Evolutionary conservation across 805 yeast species (phyloP).

Genomic region (Candida pini): DNA sequence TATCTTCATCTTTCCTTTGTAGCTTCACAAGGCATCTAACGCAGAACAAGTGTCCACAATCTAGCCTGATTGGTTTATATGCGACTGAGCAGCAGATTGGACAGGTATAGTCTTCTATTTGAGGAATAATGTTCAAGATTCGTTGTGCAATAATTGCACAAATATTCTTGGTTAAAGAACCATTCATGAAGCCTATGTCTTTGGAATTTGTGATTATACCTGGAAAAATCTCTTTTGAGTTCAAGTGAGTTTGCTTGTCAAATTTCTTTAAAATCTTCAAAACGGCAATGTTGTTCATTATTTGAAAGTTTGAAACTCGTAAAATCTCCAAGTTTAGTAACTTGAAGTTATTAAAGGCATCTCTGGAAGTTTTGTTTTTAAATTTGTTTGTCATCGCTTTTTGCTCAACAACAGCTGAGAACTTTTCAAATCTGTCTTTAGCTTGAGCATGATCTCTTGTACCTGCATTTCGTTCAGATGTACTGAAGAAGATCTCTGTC

Average conservation of each 20-base stretch:
- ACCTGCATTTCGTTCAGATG: constrained; percentile 37
- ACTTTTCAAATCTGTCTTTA: constrained; percentile 36
- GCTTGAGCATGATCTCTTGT: constrained; percentile 43
- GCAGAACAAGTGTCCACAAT: constrained; percentile 67
- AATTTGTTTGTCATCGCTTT: constrained; percentile 35
- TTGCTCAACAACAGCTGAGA: constrained; percentile 34
- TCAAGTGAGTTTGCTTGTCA: constrained; percentile 62
- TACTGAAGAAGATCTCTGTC: constrained; percentile 52
- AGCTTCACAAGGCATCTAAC: constrained; percentile 65
- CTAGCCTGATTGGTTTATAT: constrained; percentile 61
- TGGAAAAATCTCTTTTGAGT: constrained; percentile 43
- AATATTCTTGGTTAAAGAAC: constrained; percentile 46
- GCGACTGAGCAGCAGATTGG: constrained; percentile 70
- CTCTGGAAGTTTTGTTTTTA: constrained; percentile 38
- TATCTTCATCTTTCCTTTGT: constrained; percentile 50
- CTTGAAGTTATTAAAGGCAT: constrained; percentile 45
- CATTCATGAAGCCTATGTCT: constrained; percentile 17
- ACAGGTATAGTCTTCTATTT: constrained; percentile 69
- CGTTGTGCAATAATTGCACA: constrained; percentile 51
- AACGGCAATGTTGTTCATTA: constrained; percentile 58
- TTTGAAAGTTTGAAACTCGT: constrained; percentile 53
- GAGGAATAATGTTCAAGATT: constrained; percentile 57
- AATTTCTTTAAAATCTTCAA: constrained; percentile 68
- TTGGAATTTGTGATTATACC: constrained; percentile 15
- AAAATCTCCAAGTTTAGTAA: constrained; percentile 49